A percentile compares a stretch with the other conserved stretches of the same genome.
phyloP scores from a whole-genome alignment of 2,329 filamentous ascomycete species.

The Coccinonectria pachysandricola region DNA sequence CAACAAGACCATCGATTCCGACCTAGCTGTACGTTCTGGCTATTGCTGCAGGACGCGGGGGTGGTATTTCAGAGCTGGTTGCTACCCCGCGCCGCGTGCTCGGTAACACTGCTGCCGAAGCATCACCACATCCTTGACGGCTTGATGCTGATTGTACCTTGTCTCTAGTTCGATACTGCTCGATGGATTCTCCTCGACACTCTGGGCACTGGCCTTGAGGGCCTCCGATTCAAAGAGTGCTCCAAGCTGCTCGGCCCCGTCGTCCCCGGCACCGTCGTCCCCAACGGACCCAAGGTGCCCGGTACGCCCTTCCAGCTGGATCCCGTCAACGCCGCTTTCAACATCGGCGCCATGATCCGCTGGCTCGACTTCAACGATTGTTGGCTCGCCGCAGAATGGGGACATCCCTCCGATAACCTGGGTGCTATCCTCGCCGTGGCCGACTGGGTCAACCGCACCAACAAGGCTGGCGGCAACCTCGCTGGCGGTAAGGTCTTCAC shows the following conservation, averaged over 20 bases:
- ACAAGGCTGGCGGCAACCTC: constrained; percentile 64
- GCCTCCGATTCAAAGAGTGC: constrained; percentile 91
- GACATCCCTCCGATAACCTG: constrained; percentile 95
- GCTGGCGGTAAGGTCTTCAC: constrained; percentile 83
- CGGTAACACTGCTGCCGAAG: too few species aligned
- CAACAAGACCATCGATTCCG: constrained; percentile 81
- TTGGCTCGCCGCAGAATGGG: constrained; percentile 98
- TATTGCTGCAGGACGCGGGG: too few species aligned
- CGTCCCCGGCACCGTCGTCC: constrained; percentile 81
- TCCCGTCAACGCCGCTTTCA: constrained; percentile 92
- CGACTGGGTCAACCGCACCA: constrained; percentile 93
- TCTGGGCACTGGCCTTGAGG: constrained; percentile 91
- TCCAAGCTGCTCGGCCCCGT: constrained; percentile 86
- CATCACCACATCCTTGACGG: too few species aligned
- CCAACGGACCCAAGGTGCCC: constrained; percentile 82
- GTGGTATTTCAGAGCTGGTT: constrained; percentile 1
- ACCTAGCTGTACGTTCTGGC: constrained; percentile 73
- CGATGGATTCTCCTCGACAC: constrained; percentile 96
- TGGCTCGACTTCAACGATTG: constrained; percentile 99
- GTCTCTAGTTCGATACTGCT: constrained; percentile 77
- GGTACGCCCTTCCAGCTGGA: constrained; percentile 92
- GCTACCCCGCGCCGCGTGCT: constrained; percentile 12
- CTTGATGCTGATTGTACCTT: too few species aligned
- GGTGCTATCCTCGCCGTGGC: constrained; percentile 93
- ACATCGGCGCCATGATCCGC: constrained; percentile 96